Conservation (phyloP, 1,284 basidiomycete species). For the Albatrellus sp. region DNA sequence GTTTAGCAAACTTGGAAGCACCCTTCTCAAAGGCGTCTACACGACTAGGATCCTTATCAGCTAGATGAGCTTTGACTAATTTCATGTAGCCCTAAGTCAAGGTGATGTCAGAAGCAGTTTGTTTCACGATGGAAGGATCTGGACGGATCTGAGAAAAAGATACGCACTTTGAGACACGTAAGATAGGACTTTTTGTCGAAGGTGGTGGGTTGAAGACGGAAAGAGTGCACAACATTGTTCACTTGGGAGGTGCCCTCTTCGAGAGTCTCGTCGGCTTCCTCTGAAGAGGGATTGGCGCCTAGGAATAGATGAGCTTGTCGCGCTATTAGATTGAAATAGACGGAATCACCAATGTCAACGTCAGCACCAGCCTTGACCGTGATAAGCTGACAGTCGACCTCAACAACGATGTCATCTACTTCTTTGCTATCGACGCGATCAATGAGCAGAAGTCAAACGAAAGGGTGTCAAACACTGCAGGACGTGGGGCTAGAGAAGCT, state of each 20-base stretch:
- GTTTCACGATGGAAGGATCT: background rate
- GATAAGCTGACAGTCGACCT: conserved; percentile 80
- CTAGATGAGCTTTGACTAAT: conserved; percentile 55
- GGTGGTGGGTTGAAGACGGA: conserved; percentile 73
- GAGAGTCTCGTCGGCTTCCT: conserved; percentile 77
- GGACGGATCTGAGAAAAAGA: background rate
- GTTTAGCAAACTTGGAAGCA: conserved; percentile 73
- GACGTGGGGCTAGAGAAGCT: background rate
- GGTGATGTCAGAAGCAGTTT: background rate
- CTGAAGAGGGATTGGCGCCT: conserved; percentile 88
- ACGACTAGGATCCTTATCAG: conserved; percentile 48
- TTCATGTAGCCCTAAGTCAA: conserved; percentile 65
- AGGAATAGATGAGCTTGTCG: conserved; percentile 3
- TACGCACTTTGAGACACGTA: conserved; percentile 70
- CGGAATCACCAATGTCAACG: conserved; percentile 72
- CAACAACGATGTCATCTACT: conserved; percentile 79
- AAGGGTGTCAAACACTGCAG: background rate
- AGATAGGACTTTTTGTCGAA: conserved; percentile 95
- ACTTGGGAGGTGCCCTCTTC: conserved; percentile 70
- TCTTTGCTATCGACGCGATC: conserved; percentile 44
- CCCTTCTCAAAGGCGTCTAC: conserved; percentile 79
- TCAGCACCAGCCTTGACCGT: conserved; percentile 69
- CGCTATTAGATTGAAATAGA: conserved; percentile 1
- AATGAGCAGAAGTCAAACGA: conserved; percentile 5
- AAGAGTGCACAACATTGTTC: conserved; percentile 91